Base-by-base conservation (phyloP, 164 flowering plant genomes). In the Magnolia officinalis region DNA sequence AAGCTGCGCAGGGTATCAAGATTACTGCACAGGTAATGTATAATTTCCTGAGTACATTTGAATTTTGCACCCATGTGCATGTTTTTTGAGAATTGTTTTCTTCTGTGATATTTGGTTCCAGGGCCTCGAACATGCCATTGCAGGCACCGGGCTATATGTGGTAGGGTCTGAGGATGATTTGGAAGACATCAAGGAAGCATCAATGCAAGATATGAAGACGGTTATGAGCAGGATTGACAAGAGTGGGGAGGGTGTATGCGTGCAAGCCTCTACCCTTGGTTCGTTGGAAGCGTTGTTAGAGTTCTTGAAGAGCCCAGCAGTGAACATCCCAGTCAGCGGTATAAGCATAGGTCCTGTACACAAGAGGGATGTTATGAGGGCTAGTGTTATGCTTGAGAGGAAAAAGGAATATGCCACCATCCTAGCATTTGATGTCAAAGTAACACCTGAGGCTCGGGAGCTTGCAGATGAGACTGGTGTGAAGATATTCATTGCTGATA, bases 101-200 rank as follows among this genome's bases (percentile, higher is more conserved):
- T 66, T 66, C 5, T 8, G 3, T 66, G 13, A 24, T 26, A 24
- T 59, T 50, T 19, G 19, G 31, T 37, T 70, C 67, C 84, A 96
- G 99, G 97, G 97, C 76, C 96, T 96, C 75, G 99, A 96, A 84
- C 97, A 92, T 87, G 97, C 99, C 29, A 87, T 94, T 86, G 97
- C 98, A 69, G 99, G 99, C 50, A 94, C 98, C 75, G 86, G 88
- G 76, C 82, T 96, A 2, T 86, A 94, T 87, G 96, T 94, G 78
- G 98, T 96, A 29, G 92, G 90, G 51, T 92, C 96, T 66, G 88
- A 88, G 11, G 97, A 96, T 82, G 94, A 94, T 67, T 63, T 96
- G 76, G 98, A 96, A 74, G 92, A 90, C 61, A 82, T 90, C 77
- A 94, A 84, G 75, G 90, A 89, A 72, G 52, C 83, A 66, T 88